Evolutionary conservation across 345 rosid genomes (phyloP), one percentile per base, ranked within the genome.

Genomic region (Psidium friedrichsthalianum): DNA sequence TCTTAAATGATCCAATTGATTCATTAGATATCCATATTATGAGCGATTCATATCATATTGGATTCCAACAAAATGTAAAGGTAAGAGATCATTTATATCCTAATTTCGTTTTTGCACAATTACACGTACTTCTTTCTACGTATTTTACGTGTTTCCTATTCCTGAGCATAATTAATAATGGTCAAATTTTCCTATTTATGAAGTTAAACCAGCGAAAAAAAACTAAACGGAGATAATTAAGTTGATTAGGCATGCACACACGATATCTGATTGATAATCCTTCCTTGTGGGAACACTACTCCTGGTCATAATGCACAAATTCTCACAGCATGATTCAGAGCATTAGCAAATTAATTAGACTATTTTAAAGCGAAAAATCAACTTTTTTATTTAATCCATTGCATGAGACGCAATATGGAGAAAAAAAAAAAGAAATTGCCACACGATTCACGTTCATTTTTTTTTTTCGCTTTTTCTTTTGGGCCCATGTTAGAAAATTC

Each of bases 11-110:
- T 56, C 59, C 59, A 49, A 53, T 15, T 53, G 20, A 56, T 21
- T 0, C 22, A 21, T 21, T 56, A 2, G 25, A 7, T 21, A 22
- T 24, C 22, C 1, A 9, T 8, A 0, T 7, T 8, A 56, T 0
- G 25, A 1, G 2, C 58, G 6, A 56, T 24, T 21, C 20, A 56
- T 56, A 56, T 21, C 2, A 1, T 56, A 56, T 21, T 56, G 58
- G 58, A 56, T 56, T 56, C 11, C 20, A 56, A 21, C 9, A 21
- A 10, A 21, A 56, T 21, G 58, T 21, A 56, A 56, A 56, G 4
- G 0, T 25, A 56, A 56, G 4, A 2, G 58, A 56, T 24, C 6
- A 56, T 56, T 56, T 56, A 21, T 42, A 42, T 42, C 44, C 44
- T 42, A 42, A 8, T 55, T 55, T 55, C 11, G 8, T 55, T 21